Percentiles rank a stretch among this genome's conserved stretches.
These are phyloP conservation scores for Yamadazyma insecticola DNA, from an alignment of 805 yeast genomes.

Conservation along the genomic window DNA sequence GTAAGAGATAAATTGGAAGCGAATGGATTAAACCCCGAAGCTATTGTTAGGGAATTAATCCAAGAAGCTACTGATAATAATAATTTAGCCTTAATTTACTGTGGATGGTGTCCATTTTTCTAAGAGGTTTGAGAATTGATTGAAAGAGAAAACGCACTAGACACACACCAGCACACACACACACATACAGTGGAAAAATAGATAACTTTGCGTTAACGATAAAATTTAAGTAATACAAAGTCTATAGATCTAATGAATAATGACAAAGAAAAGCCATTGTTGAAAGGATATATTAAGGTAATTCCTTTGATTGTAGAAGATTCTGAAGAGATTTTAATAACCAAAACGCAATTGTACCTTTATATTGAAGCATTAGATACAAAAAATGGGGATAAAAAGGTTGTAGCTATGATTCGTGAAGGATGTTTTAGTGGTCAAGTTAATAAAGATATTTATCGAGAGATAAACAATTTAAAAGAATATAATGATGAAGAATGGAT, in stretches of 20 bases:
- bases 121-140: constrained; percentile 18
- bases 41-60: constrained; percentile 75
- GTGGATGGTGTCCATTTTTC: constrained; percentile 83
- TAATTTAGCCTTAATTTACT: constrained; percentile 69
- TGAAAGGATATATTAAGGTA: too few relatives aligned
- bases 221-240: too few relatives aligned
- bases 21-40: constrained; percentile 71
- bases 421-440: constrained; percentile 1
- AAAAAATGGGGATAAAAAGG: too few relatives aligned
- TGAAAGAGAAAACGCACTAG: background rate
- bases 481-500: constrained; percentile 15
- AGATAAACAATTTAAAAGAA: background rate
- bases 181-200: too few relatives aligned
- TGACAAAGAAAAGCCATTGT: too few relatives aligned
- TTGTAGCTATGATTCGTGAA: background rate
- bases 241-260: background rate
- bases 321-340: too few relatives aligned
- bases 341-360: too few relatives aligned
- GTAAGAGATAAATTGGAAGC: constrained; percentile 69
- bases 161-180: background rate
- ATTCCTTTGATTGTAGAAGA: too few relatives aligned
- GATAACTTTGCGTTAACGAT: too few relatives aligned
- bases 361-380: too few relatives aligned
- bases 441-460: constrained; percentile 8
- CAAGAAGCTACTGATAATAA: constrained; percentile 65